Conservation (phyloP, 2,329 filamentous ascomycete species). For the Talaromyces verruculosus region DNA sequence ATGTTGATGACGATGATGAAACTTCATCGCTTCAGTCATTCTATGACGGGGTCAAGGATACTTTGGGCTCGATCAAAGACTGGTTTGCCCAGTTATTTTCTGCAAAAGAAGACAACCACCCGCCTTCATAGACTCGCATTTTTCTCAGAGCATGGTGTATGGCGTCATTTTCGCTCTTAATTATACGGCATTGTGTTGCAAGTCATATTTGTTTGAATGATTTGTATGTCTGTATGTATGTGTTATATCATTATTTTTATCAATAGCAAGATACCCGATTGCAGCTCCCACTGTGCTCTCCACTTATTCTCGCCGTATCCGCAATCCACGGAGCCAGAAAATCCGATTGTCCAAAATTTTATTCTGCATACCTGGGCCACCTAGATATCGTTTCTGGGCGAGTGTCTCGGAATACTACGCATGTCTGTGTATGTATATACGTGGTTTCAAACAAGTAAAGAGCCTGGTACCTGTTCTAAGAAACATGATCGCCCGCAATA, state of each 20-base stretch:
- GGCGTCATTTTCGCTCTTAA: background rate
- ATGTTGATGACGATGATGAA: background rate
- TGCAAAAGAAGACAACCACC: slow-evolving; percentile 17
- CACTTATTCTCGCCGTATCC: background rate
- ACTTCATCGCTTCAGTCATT: slow-evolving; percentile 15
- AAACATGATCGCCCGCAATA: background rate
- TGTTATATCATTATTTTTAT: background rate
- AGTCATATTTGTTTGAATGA: background rate
- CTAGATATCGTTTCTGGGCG: background rate
- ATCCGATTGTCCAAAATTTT: background rate
- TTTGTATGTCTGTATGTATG: background rate
- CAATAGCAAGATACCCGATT: slow-evolving; percentile 14
- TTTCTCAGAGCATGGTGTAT: slow-evolving; percentile 7
- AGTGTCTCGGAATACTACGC: background rate
- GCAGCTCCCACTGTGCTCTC: background rate
- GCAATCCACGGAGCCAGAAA: background rate
- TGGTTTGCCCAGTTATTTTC: slow-evolving; percentile 21
- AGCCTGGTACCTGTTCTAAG: background rate
- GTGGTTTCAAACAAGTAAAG: background rate
- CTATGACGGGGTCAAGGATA: slow-evolving; percentile 20
- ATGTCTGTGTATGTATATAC: background rate
- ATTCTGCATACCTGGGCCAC: background rate
- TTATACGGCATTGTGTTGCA: background rate
- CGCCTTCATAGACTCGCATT: background rate
- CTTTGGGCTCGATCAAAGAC: slow-evolving; percentile 19